Base-by-base conservation (phyloP, 441 rosid species). In the Populus hybrid region DNA sequence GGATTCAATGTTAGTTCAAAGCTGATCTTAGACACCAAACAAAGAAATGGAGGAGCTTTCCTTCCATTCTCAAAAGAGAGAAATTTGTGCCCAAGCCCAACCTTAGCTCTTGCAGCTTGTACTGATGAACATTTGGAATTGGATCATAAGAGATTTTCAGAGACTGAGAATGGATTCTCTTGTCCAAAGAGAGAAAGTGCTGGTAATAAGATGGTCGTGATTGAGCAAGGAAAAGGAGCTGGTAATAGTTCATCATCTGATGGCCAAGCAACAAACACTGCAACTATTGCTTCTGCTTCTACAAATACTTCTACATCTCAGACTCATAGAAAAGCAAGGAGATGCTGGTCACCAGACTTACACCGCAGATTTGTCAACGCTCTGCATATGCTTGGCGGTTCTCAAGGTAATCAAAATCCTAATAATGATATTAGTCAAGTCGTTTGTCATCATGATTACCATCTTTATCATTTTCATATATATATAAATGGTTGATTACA, bases 301-400 rank as follows among this genome's bases (percentile, higher is more conserved):
- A 66, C 78, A 1, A 74, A 67, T 36, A 70, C 79, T 42, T 24
- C 28, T 4, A 32, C 59, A 5, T 65, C 72, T 76, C 97, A 94
- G 76, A 82, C 91, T 84, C 91, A 92, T 76, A 84, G 99, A 83
- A 96, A 96, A 82, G 93, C 98, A 36, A 91, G 99, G 57, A 92
- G 98, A 75, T 96, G 98, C 65, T 96, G 99, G 99, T 96, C 99
- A 0, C 99, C 99, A 6, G 98, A 96, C 77, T 88, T 96, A 89
- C 99, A 94, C 84, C 82, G 98, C 67, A 86, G 97, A 88, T 96
- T 96, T 80, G 97, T 96, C 7, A 89, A 86, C 83, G 99, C 99
- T 67, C 94, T 96, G 57, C 99, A 96, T 78, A 88, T 93, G 98
- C 96, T 96, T n/a, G 98, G 99, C 63, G 99, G 98, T 40, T 93